Conservation (phyloP, 768 basidiomycete species). For the Gloeostereum incarnatum region DNA sequence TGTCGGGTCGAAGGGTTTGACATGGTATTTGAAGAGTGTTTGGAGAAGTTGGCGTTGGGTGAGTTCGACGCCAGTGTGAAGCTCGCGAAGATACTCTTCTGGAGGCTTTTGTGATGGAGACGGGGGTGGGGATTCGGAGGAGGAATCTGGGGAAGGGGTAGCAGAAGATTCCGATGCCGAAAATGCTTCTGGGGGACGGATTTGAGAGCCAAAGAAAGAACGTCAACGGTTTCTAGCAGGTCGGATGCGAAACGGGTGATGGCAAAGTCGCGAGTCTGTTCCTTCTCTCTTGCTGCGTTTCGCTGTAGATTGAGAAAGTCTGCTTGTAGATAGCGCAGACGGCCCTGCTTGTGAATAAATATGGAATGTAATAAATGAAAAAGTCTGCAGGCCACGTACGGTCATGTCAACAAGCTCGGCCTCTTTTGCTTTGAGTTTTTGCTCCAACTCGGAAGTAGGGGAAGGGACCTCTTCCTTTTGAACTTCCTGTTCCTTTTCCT, state of each 20-base stretch:
- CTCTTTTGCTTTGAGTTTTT: constrained; percentile 75
- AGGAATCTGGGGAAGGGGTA: constrained; percentile 16
- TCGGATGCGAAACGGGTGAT: constrained; percentile 88
- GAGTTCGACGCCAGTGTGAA: constrained; percentile 84
- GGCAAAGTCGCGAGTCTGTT: constrained; percentile 88
- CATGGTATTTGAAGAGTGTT: constrained; percentile 85
- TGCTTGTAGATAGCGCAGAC: constrained; percentile 86
- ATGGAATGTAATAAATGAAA: constrained; percentile 8
- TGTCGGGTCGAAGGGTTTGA: constrained; percentile 85
- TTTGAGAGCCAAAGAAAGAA: constrained; percentile 77
- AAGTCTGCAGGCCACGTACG: constrained; percentile 34
- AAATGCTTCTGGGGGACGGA: constrained; percentile 45
- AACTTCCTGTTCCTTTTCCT: constrained; percentile 17
- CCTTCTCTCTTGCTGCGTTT: constrained; percentile 83
- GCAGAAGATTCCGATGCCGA: constrained; percentile 11
- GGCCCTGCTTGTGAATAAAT: constrained; percentile 42
- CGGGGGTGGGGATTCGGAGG: constrained; percentile 20
- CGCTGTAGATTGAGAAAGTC: constrained; percentile 95
- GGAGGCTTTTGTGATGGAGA: constrained; percentile 41
- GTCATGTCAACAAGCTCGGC: constrained; percentile 77
- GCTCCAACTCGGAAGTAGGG: constrained; percentile 24
- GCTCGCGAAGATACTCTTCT: constrained; percentile 51
- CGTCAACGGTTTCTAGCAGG: constrained; percentile 85
- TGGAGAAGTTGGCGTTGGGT: constrained; percentile 86
- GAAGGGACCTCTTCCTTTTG: constrained; percentile 12